These are phyloP conservation scores for Malbranchea zuffiana DNA, from an alignment of 2,329 filamentous ascomycete species.

Conservation along the genomic window DNA sequence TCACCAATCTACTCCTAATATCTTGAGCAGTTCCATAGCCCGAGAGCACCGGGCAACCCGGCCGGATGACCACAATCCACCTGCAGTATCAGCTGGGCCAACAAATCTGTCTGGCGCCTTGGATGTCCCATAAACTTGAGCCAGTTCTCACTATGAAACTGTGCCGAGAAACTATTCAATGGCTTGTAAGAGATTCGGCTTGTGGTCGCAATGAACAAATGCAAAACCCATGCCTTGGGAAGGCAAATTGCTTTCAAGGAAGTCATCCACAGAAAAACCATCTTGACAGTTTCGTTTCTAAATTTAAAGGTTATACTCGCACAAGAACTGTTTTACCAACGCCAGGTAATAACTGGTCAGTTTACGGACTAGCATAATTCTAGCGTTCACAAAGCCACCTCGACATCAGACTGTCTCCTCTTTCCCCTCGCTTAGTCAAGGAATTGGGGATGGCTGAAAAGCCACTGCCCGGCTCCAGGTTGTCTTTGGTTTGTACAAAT, in stretches of 20 bases:
- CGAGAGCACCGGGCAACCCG: not conserved
- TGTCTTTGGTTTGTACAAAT: not conserved
- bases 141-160: not conserved
- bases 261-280: not conserved
- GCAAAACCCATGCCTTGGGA: conserved; percentile 1
- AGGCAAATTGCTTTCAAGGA: conserved; percentile 1
- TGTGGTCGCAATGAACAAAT: conserved; percentile 2
- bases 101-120: not conserved
- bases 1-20: not conserved
- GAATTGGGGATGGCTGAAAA: not conserved
- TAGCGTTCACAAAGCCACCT: not conserved
- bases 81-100: not conserved
- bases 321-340: not conserved
- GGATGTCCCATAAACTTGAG: not conserved
- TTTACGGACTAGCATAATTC: not conserved
- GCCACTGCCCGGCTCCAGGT: not conserved
- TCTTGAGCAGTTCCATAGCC: not conserved
- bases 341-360: not conserved
- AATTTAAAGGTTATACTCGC: not conserved
- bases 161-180: not conserved
- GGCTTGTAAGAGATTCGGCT: not conserved
- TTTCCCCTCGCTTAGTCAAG: not conserved
- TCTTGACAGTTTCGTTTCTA: not conserved
- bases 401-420: not conserved
- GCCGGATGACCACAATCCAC: not conserved